Evolutionary conservation across 192 early-diverging fungal genomes (phyloP), one percentile per base, ranked within the genome.

Genomic region (Thamnidium elegans): DNA sequence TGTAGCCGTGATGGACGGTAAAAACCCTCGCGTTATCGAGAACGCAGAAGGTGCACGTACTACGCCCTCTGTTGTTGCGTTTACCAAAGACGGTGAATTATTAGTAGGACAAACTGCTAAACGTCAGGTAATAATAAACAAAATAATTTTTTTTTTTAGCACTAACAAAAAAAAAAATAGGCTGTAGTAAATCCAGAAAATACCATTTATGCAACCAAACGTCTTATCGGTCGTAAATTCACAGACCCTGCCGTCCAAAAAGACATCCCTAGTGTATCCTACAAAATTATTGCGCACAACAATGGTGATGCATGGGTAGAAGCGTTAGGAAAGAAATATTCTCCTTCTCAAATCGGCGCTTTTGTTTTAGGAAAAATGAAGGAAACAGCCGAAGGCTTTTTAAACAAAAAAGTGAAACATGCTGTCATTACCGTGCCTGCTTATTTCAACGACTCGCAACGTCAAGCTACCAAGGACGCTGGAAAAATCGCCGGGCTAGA

Each of bases 301-400:
- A 99, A 99, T 79, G 94, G 94, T 17, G 95, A 99, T 74, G 97
- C 94, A n/a, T 98, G 95, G 95, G 87, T 99, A 11, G 92, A 96
- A 76, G 87, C 93, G 13, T 9, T 15, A 13, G 97, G 93, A 15
- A 95, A 99, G 77, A 90, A 82, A 75, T 99, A 98, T 86, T 92
- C 90, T 62, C 97, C 97, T 6, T 81, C 93, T 0, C 95, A 99
- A 81, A 92, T 99, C 53, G 95, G 95, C 69, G 97, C 86, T 31
- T 98, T 95, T 74, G 85, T 97, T n/a, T 85, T 98, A n/a, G 86
- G 88, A 70, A 99, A 99, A 82, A 95, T 99, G 95, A 97, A 97
- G 86, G 97, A 99, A 71, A 97, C 94, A 23, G 94, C 97, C 8
- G 87, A 89, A 70, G 80, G 78, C 23, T 89, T 80, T 66, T 71